These are phyloP conservation scores for Colletotrichum filicis DNA, from an alignment of 2,329 filamentous ascomycete species.

Conservation along the genomic window DNA sequence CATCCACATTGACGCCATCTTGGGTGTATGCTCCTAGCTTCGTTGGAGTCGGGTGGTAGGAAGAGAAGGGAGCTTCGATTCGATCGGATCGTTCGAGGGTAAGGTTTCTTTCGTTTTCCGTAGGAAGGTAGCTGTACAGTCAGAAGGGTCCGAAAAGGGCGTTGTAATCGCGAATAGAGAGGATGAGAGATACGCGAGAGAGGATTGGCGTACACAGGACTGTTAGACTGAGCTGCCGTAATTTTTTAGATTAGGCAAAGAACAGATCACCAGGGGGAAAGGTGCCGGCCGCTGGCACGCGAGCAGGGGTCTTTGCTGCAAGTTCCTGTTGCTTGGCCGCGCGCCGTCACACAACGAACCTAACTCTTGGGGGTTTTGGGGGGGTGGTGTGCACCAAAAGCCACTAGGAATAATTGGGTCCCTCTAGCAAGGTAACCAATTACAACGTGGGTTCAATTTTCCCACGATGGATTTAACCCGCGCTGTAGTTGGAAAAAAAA, in stretches of 20 bases:
- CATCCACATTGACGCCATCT: constrained; percentile 93
- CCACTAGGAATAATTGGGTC: neutral
- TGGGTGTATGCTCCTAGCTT: constrained; percentile 40
- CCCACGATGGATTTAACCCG: constrained; percentile 18
- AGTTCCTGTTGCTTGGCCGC: constrained; percentile 1
- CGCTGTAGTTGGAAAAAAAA: constrained; percentile 5
- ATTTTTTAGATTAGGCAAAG: constrained; percentile 24
- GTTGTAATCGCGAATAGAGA: neutral
- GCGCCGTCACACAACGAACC: constrained; percentile 18
- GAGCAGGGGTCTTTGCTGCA: constrained; percentile 21
- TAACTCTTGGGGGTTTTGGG: neutral
- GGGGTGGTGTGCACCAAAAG: neutral
- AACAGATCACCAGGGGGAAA: constrained; percentile 36
- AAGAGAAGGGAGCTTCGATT: neutral
- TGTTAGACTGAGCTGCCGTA: neutral
- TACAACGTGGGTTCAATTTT: neutral
- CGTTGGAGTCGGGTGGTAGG: neutral
- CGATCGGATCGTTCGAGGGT: neutral
- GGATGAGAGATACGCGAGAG: neutral
- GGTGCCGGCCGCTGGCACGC: constrained; percentile 25
- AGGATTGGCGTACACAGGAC: neutral
- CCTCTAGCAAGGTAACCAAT: neutral
- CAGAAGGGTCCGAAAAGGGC: neutral
- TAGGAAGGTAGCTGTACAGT: neutral
- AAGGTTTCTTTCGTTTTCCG: neutral